Base-by-base conservation (phyloP, 345 rosid genomes). In the Populus deltoides region DNA sequence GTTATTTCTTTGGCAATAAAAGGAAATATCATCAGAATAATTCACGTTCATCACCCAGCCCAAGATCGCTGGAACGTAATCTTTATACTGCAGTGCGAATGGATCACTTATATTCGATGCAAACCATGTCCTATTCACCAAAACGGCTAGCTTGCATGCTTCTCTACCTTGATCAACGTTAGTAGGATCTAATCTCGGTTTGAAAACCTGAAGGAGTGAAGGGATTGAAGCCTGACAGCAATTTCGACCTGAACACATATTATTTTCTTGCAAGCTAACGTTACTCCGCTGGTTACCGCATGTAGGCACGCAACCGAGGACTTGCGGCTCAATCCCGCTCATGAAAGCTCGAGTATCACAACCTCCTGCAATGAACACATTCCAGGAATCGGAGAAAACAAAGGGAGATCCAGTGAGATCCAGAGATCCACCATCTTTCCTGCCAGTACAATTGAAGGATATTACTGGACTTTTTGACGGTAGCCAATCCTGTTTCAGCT, bases 321-420 rank as follows among this genome's bases (percentile, higher is more conserved):
- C 4, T 3, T 10, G 0, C 0, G 53, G 22, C 2, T 0, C 0
- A 25, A 3, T 2, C 3, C 16, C 8, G 0, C 6, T 13, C 57
- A 70, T n/a, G 0, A 43, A 24, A 70, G 72, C 57, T 5, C 20
- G n/a, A 16, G 29, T 76, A 10, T 63, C 66, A 29, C 83, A 80
- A 13, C 83, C 83, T 0, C 17, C 15, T 20, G 79, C 75, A 3
- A 20, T 22, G 51, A 80, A 80, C 22, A 6, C 24, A 41, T 71
- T 76, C 16, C 11, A 0, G 2, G 1, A 0, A 31, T 1, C 33
- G 2, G 75, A 65, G 73, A 75, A 80, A 62, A 27, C 13, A n/a
- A 76, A 80, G 3, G 76, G 71, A 49, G 61, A 76, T 22, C 49
- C 67, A n/a, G n/a, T n/a, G n/a, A n/a, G n/a, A n/a, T n/a, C n/a